Evolutionary conservation across 306 rosid species (phyloP).

Genomic region (Ammopiptanthus mongolicus): DNA sequence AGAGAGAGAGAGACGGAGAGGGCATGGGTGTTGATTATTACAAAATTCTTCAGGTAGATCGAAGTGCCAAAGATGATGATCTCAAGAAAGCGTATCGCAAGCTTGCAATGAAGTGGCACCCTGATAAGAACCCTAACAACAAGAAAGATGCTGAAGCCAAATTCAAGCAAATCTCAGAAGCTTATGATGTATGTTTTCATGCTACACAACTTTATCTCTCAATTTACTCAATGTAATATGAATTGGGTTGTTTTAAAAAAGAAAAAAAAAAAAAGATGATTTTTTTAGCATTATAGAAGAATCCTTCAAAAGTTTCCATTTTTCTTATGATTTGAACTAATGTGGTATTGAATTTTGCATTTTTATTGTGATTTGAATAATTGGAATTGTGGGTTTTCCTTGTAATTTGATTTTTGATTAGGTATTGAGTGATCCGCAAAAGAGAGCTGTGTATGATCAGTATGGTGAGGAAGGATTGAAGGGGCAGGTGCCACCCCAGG

Average conservation of each 20-base stretch:
- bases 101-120: conserved; percentile 65
- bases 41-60: conserved; percentile 85
- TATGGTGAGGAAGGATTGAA: conserved; percentile 92
- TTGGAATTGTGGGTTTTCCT: not conserved
- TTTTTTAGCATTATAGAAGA: not conserved
- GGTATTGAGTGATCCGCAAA: conserved; percentile 92
- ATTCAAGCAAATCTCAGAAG: conserved; percentile 93
- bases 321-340: not conserved
- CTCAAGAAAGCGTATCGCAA: conserved; percentile 77
- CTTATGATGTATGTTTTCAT: conserved; percentile 59
- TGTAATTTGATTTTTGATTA: conserved; percentile 19
- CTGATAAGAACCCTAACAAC: conserved; percentile 60
- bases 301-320: not conserved
- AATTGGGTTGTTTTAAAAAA: conserved; percentile 5
- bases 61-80: conserved; percentile 77
- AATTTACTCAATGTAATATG: not conserved
- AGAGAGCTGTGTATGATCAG: conserved; percentile 84
- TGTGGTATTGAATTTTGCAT: not conserved
- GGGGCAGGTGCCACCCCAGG: conserved; percentile 67
- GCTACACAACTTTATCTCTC: not conserved
- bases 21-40: conserved; percentile 85
- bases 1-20: not conserved
- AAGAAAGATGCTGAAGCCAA: conserved; percentile 79
- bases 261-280: not conserved
- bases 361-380: conserved; percentile 6